Conservation (phyloP, 352 stramenopile species). For the Pythium dissotocum region DNA sequence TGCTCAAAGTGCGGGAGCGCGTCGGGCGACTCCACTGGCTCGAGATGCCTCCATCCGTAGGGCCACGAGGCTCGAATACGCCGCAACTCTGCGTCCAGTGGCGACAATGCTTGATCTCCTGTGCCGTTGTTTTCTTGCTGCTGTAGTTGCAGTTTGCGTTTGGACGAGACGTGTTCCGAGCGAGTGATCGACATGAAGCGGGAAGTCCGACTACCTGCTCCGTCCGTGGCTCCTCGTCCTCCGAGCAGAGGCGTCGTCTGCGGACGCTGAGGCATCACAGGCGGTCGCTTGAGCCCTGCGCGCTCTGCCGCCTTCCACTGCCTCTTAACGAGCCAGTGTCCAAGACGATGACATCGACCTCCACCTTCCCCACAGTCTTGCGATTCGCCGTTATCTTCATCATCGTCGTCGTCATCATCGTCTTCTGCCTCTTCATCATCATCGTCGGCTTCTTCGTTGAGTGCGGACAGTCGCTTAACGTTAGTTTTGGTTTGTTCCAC, state of each 20-base stretch:
- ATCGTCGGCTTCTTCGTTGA: conserved; percentile 28
- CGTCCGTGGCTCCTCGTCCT: neutral
- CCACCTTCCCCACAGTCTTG: neutral
- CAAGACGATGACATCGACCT: conserved; percentile 30
- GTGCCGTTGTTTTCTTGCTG: conserved; percentile 7
- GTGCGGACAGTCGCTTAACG: conserved; percentile 27
- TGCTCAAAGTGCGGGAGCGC: conserved; percentile 28
- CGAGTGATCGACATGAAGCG: conserved; percentile 48
- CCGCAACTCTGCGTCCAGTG: conserved; percentile 48
- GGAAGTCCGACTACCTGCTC: neutral
- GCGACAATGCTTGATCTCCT: neutral
- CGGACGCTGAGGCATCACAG: conserved; percentile 13
- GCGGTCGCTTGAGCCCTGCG: conserved; percentile 27
- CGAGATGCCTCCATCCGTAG: conserved; percentile 49
- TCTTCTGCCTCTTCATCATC: conserved; percentile 18
- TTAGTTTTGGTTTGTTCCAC: conserved; percentile 6
- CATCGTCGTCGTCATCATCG: conserved; percentile 13
- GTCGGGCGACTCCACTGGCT: conserved; percentile 20
- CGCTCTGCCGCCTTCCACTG: conserved; percentile 63
- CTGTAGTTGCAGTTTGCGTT: conserved; percentile 33
- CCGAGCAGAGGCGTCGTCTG: conserved; percentile 6
- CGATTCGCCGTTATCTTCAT: neutral
- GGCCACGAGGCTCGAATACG: conserved; percentile 72
- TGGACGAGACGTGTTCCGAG: conserved; percentile 42
- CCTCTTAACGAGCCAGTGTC: conserved; percentile 43